Evolutionary conservation across 1,284 basidiomycete genomes (phyloP).

Genomic region (Tilletia setariae): DNA sequence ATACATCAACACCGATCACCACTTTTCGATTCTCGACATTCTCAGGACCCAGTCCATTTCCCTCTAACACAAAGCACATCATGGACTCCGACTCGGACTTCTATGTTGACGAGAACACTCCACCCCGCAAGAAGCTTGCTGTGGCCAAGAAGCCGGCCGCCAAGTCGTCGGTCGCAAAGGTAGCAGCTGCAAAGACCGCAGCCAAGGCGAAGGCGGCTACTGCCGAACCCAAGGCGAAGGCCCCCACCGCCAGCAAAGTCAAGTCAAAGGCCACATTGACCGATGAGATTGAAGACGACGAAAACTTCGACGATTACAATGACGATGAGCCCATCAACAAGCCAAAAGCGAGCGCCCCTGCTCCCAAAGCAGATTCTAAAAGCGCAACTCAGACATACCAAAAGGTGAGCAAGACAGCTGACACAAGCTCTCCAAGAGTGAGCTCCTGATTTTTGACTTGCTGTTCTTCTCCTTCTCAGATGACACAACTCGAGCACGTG

Average conservation of each 20-base stretch:
- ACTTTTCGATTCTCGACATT: no score
- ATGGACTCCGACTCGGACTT: constrained; percentile 13
- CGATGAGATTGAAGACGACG: no score
- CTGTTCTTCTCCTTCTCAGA: constrained; percentile 59
- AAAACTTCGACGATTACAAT: background rate
- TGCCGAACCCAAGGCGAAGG: no score
- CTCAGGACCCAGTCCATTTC: no score
- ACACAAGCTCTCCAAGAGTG: constrained; percentile 16
- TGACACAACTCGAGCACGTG: constrained; percentile 94
- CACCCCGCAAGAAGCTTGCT: constrained; percentile 5
- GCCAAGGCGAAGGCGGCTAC: no score
- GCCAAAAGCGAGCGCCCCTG: constrained; percentile 24
- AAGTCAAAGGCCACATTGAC: no score
- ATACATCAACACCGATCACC: no score
- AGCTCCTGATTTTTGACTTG: background rate
- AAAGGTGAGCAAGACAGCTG: constrained; percentile 63
- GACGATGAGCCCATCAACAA: constrained; percentile 3
- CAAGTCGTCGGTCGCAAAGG: constrained; percentile 1
- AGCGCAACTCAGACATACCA: constrained; percentile 86
- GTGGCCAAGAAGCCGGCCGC: constrained; percentile 1
- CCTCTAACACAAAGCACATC: background rate
- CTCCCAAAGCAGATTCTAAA: constrained; percentile 64
- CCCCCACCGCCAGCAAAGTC: no score
- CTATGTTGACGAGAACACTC: constrained; percentile 9
- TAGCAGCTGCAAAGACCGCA: background rate